Evolutionary conservation across 495 filamentous ascomycete genomes (phyloP), one percentile per base, ranked within the genome.

Genomic region (Haplographium delicatum): DNA sequence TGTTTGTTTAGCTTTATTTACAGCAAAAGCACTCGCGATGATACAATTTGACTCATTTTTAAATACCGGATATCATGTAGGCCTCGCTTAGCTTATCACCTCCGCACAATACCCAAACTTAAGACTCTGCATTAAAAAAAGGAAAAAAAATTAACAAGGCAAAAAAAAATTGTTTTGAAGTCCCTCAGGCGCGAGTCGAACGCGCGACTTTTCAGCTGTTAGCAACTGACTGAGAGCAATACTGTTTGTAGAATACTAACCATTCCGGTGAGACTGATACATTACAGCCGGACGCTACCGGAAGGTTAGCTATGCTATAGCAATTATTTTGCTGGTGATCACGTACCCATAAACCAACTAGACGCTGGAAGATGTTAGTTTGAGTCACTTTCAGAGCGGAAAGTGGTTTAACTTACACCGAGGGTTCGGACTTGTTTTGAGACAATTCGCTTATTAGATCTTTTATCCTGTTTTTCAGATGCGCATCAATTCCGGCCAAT

Each of bases 161-260:
- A 43, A 43, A 43, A 43, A 43, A 24, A 20, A 1, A 1, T 43
- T 27, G 6, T 25, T 8, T 43, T 9, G n/a, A n/a, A 24, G 42
- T 44, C 42, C 42, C 42, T 44, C 42, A 44, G 42, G 42, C 42
- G 42, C 42, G 42, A 44, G 42, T 44, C 42, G 42, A 44, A 44
- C 42, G 39, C 39, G 39, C 39, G 39, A 43, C 39, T 43, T 31
- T 44, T 44, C 42, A 44, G 19, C 22, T 30, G 42, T 44, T 44
- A 44, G 42, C 42, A 30, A 31, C 19, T 44, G 42, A 24, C 42
- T 44, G 42, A 44, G 42, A 44, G 42, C 7, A 44, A 44, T 44
- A 3, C 5, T 15, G 26, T 9, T 10, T 24, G 26, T n/a, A 30
- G 26, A 30, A 6, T 13, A 31, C 42, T 25, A 16, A 44, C 42